Base-by-base conservation (phyloP, 495 filamentous ascomycete genomes). In the Durotheca rogersii region DNA sequence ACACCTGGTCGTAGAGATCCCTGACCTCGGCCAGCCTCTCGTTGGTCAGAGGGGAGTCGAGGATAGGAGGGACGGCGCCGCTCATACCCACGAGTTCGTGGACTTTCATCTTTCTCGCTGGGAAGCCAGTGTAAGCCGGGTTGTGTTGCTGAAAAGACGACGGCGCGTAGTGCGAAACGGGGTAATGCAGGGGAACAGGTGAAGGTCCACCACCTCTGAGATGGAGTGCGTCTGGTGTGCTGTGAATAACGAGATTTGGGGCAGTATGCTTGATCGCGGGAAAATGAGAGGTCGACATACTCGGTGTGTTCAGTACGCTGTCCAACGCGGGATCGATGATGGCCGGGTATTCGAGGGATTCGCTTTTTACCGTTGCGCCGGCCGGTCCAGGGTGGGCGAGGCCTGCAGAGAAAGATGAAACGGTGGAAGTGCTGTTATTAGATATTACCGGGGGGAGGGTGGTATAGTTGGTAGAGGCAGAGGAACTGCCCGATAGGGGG, bases 321-420 rank as follows among this genome's bases (percentile, higher is more conserved):
- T 84, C 81, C 49, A 94, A 73, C 12, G 87, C 82, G 46, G 87
- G 86, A 67, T 96, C 90, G 61, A 95, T 83, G 44, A 84, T 73
- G 46, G 79, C 67, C 47, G 77, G 72, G 70, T 88, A 89, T 53
- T 86, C 83, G 68, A 86, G 90, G 19, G 61, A 15, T 72, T 81
- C 69, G 78, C 79, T 41, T 72, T 84, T 64, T 73, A 76, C 30
- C 78, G 80, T 56, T 75, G 82, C 56, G 35, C 77, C 83, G 53
- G 75, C 71, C 57, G 57, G 66, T 46, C 67, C 67, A 35, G 61
- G 43, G 27, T 70, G 63, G 31, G 71, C 70, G 41, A 73, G 47
- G 56, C 46, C 58, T 33, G 52, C 48, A 34, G 38, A 47, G 41
- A 49, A 63, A 16, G 53, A 43, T 25, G 62, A 18, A 27, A 42